These are phyloP conservation scores for Candida ortonii DNA, from an alignment of 805 yeast genomes.

Conservation along the genomic window DNA sequence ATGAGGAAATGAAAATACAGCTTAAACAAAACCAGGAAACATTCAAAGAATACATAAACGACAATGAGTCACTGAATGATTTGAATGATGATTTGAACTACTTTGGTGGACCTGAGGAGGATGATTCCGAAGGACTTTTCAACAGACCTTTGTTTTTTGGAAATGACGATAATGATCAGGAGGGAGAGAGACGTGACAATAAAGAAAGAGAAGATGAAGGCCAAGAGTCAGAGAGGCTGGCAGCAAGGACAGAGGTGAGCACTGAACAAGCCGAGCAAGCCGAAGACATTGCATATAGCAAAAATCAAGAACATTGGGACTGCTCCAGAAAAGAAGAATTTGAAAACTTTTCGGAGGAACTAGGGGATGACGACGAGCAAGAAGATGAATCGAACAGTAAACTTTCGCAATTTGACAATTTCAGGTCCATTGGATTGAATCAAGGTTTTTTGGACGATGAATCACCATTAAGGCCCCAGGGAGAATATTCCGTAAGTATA, in stretches of 20 bases:
- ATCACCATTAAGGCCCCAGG: background rate
- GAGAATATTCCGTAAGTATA: slow-evolving; percentile 3
- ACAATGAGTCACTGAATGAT: slow-evolving; percentile 25
- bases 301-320: no score
- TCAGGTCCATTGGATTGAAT: no score
- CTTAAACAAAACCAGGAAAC: slow-evolving; percentile 16
- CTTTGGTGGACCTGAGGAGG: slow-evolving; percentile 31
- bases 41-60: slow-evolving; percentile 27
- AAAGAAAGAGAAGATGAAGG: slow-evolving; percentile 18
- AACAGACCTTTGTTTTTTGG: slow-evolving; percentile 36
- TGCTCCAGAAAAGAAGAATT: slow-evolving; percentile 8
- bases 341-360: slow-evolving; percentile 15
- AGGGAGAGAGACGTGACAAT: slow-evolving; percentile 7
- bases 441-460: no score
- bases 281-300: no score
- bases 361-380: slow-evolving; percentile 9
- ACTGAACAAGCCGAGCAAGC: no score
- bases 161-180: slow-evolving; percentile 32
- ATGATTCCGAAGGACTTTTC: slow-evolving; percentile 39
- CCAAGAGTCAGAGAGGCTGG: slow-evolving; percentile 8
- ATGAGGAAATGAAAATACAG: slow-evolving; percentile 21
- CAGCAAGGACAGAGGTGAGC: no score
- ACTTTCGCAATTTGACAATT: no score
- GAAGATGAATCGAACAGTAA: no score
- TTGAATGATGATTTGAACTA: slow-evolving; percentile 33